Conservation (phyloP, 78 protist genomes). For the Parvularia atlantis region DNA sequence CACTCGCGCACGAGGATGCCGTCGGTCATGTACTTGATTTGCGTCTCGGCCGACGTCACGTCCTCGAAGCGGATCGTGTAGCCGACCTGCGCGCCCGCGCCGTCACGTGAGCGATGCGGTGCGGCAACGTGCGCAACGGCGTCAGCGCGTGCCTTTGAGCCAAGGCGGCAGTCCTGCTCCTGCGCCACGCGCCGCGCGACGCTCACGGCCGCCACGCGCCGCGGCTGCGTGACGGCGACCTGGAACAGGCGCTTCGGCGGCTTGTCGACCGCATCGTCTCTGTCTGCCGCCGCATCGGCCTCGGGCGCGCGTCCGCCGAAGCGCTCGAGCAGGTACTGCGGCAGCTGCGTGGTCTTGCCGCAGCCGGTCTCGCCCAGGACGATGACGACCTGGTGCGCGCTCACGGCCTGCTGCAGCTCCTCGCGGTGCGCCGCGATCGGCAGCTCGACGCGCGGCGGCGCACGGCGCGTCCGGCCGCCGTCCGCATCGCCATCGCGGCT, state of each 20-base stretch:
- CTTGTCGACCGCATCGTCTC: slow-evolving; percentile 3
- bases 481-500: no score
- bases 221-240: slow-evolving; percentile 57
- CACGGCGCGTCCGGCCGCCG: no score
- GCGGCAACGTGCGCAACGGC: not conserved
- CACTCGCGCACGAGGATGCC: slow-evolving; percentile 76
- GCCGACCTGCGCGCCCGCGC: slow-evolving; percentile 70
- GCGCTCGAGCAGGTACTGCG: slow-evolving; percentile 41
- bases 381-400: not conserved
- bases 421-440: slow-evolving; percentile 12
- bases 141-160: not conserved
- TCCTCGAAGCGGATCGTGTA: slow-evolving; percentile 68
- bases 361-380: slow-evolving; percentile 70
- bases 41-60: slow-evolving; percentile 5
- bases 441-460: no score
- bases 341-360: slow-evolving; percentile 75
- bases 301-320: not conserved
- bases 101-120: not conserved
- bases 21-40: slow-evolving; percentile 59
- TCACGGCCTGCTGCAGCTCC: slow-evolving; percentile 2
- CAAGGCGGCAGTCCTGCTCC: slow-evolving; percentile 12
- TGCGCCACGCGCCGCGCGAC: slow-evolving; percentile 60
- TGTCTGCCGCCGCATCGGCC: not conserved
- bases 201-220: slow-evolving; percentile 63
- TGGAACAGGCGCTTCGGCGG: not conserved